Evolutionary conservation across 2,329 filamentous ascomycete species (phyloP), one percentile per base, ranked within the genome.

Genomic region (Cordyceps javanica): DNA sequence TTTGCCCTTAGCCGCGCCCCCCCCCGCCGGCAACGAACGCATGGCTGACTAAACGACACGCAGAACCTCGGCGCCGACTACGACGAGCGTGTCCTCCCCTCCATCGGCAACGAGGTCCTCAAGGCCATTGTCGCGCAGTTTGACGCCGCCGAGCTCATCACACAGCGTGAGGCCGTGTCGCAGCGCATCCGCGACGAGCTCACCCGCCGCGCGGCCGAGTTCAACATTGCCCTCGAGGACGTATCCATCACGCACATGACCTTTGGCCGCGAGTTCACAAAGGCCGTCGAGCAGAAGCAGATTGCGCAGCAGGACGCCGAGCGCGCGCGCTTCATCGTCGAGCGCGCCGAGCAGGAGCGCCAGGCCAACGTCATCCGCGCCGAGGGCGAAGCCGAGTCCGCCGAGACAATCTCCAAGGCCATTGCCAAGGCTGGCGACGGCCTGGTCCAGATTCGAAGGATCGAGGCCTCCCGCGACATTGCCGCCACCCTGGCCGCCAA

Each of bases 191-290:
- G 90, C 61, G 82, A 83, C 66, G 94, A 99, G 73, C 86, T 99
- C 51, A 87, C 94, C 70, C 91, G 89, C 78, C 92, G 94, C 68
- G 94, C 94, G 49, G 79, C 87, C 69, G 94, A 99, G 75, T 99
- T 99, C 86, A 96, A 99, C 82, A 99, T 99, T 70, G 91, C 91
- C 28, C 90, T 99, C 55, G 94, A 99, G 77, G 94, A 99, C 70
- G 94, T 99, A 60, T 96, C 91, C 70, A 99, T 99, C 75, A 99
- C 94, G 61, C 94, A 99, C 82, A 99, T 99, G 94, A 99, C 94
- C 55, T 99, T 99, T 72, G 94, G 94, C 66, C 93, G 93, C 75
- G 94, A 99, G 77, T 99, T 99, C 82, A 99, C 94, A 61, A 90
- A 90, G 75, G 94, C 94, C 63, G 94, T 99, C 68, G 94, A 99